Percentiles rank a stretch among this genome's conserved stretches.
Conservation (phyloP, 441 rosid species). For the Aquilaria agallochum region DNA sequence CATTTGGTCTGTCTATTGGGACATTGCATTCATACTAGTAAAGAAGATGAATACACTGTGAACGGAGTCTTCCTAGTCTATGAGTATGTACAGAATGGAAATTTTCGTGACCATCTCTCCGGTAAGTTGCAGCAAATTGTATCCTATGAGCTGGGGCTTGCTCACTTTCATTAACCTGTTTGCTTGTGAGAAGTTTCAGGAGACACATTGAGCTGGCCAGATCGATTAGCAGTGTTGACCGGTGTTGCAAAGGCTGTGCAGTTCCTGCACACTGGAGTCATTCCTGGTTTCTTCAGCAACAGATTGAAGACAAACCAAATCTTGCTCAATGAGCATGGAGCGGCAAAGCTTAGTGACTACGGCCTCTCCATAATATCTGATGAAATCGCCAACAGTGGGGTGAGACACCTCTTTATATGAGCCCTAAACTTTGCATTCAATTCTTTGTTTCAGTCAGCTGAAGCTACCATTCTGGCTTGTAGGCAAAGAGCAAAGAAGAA, state of each 20-base stretch:
- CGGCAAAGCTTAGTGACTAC: slow-evolving; percentile 74
- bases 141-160: too few species aligned
- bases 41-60: too few species aligned
- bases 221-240: slow-evolving; percentile 53
- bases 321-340: slow-evolving; percentile 57
- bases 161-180: too few species aligned
- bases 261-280: slow-evolving; percentile 83
- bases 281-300: slow-evolving; percentile 83
- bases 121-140: slow-evolving; percentile 31
- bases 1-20: too few species aligned
- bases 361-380: slow-evolving; percentile 71
- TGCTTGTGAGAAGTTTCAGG: slow-evolving; percentile 10
- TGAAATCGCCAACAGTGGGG: slow-evolving; percentile 40
- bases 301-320: slow-evolving; percentile 59
- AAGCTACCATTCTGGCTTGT: slow-evolving; percentile 8
- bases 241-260: slow-evolving; percentile 76
- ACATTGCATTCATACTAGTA: too few species aligned
- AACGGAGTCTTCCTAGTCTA: slow-evolving; percentile 18
- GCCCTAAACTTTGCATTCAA: too few species aligned
- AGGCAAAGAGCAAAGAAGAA: slow-evolving; percentile 32
- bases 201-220: slow-evolving; percentile 58
- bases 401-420: slow-evolving; percentile 3
- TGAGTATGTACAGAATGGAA: slow-evolving; percentile 55
- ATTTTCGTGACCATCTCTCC: slow-evolving; percentile 43
- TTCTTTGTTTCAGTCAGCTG: too few species aligned